A percentile compares a stretch with the other conserved stretches of the same genome.
Conservation (phyloP, 345 rosid species). For the Populus ilicifolia region DNA sequence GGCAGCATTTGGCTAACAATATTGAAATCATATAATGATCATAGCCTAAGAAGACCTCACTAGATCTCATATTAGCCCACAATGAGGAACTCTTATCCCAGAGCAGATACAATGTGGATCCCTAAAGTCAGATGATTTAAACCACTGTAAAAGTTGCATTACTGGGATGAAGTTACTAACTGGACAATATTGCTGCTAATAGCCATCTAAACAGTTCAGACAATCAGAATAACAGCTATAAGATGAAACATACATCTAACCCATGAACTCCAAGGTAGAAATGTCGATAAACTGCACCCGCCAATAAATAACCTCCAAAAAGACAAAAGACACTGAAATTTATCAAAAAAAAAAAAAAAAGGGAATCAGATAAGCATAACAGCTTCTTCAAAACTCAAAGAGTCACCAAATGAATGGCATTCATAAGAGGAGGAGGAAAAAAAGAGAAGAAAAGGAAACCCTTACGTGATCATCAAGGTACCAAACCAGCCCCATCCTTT, state of each 20-base stretch:
- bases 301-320: constrained; percentile 76
- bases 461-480: constrained; percentile 57
- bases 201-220: background rate
- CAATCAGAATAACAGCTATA: constrained; percentile 1
- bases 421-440: background rate
- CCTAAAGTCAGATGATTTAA: background rate
- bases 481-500: constrained; percentile 86
- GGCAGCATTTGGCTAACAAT: too few relatives aligned
- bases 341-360: background rate
- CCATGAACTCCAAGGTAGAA: constrained; percentile 67
- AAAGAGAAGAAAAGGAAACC: constrained; percentile 1
- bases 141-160: background rate
- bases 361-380: constrained; percentile 17
- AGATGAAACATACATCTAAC: constrained; percentile 51
- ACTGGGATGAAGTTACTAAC: background rate
- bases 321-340: constrained; percentile 57
- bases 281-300: constrained; percentile 65
- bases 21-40: too few relatives aligned
- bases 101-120: background rate
- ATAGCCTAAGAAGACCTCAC: too few relatives aligned
- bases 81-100: background rate
- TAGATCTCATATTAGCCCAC: too few relatives aligned
- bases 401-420: background rate
- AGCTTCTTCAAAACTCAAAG: background rate
- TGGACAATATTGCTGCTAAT: background rate